These are phyloP conservation scores for Tubosaeta sp. DNA, from an alignment of 768 basidiomycete genomes.

Conservation along the genomic window DNA sequence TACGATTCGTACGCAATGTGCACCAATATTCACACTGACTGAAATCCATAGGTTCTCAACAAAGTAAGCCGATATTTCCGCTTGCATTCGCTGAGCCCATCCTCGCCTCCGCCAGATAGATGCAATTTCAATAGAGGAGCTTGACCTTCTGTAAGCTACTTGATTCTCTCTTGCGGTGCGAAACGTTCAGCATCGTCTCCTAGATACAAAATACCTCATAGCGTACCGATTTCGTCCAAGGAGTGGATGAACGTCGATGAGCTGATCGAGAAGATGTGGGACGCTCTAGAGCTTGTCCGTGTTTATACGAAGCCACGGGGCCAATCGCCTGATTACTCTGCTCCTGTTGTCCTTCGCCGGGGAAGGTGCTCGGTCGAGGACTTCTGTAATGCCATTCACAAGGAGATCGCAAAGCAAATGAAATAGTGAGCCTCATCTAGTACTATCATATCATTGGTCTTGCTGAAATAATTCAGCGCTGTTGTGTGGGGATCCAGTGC, in stretches of 20 bases:
- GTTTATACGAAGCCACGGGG: slow-evolving; percentile 97
- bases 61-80: slow-evolving; percentile 48
- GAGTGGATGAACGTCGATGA: slow-evolving; percentile 98
- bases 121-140: slow-evolving; percentile 96
- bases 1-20: slow-evolving; percentile 33
- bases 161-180: background rate
- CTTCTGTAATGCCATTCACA: slow-evolving; percentile 91
- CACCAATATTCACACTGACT: background rate
- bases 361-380: slow-evolving; percentile 71
- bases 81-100: background rate
- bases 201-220: slow-evolving; percentile 90
- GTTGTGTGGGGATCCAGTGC: slow-evolving; percentile 96
- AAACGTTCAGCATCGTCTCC: background rate
- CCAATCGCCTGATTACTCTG: slow-evolving; percentile 80
- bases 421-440: slow-evolving; percentile 65
- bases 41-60: slow-evolving; percentile 59
- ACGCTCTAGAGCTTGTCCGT: slow-evolving; percentile 85
- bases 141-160: slow-evolving; percentile 71
- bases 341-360: slow-evolving; percentile 82
- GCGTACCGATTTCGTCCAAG: slow-evolving; percentile 89
- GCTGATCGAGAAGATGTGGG: slow-evolving; percentile 90
- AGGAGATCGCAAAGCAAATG: slow-evolving; percentile 96
- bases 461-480: slow-evolving; percentile 44
- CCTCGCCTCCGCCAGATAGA: slow-evolving; percentile 61
- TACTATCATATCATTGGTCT: background rate